Base-by-base conservation (phyloP, 2,329 filamentous ascomycete species). In the Chaetomium olivaceum region DNA sequence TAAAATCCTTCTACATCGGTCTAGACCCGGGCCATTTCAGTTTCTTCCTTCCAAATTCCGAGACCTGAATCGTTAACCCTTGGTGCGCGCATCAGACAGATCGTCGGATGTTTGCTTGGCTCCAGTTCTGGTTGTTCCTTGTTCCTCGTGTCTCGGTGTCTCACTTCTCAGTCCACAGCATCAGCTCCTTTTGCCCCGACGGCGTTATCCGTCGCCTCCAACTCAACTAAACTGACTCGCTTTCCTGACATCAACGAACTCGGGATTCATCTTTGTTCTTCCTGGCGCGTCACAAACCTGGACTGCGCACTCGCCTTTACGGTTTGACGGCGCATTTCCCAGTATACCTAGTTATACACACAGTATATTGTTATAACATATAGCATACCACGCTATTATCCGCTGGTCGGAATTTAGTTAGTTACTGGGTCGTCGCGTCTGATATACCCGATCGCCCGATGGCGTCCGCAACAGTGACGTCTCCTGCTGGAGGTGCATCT, bases 401-500 rank as follows among this genome's bases (percentile, higher is more conserved):
- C 16, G 7, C 54, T 6, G n/a, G 27, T 11, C 54, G 27, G 23
- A 39, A 39, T 36, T 36, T 36, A 36, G 8, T 12, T 3, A 2
- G 9, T 9, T 62, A 60, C 60, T 59, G 60, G 50, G 25, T 33
- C 50, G 25, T 33, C 50, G 39, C 60, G 60, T 46, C 57, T 43
- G n/a, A 3, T 21, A 3, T 21, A 57, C 33, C 5, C 16, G 8
- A 43, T 43, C n/a, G 21, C 50, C 50, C 21, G n/a, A 68, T 68
- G 67, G 62, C 62, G 50, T 67, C 64, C 36, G 39, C 59, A 29
- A 23, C 67, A 52, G 12, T 64, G 52, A 23, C 64, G 23, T 43
- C 46, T 43, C 39, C 67, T 21, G 39, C 58, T 23, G 58, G 51
- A 36, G 52, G 62, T 3, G 33, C 58, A 59, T 63, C 58, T 21